phyloP scores from a whole-genome alignment of 75 land plant genomes.

The Pinus albicaulis region DNA sequence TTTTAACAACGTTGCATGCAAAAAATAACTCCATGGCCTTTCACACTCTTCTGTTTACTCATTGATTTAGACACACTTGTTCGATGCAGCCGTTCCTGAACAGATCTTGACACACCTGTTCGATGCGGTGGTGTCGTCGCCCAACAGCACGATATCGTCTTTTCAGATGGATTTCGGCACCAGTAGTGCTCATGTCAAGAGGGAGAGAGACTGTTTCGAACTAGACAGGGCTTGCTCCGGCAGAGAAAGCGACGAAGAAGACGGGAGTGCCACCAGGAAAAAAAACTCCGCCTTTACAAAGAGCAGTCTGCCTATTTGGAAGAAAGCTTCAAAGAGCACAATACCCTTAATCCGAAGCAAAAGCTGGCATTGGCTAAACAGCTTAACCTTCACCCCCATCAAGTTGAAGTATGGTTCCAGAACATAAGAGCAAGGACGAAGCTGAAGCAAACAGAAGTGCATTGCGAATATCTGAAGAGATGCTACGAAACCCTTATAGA shows the following conservation, averaged over 20 bases:
- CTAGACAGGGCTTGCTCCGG: conserved; percentile 22
- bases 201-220: conserved; percentile 20
- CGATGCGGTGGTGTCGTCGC: conserved; percentile 39
- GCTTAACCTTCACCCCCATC: conserved; percentile 80
- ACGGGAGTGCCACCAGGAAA: conserved; percentile 64
- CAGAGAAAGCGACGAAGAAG: conserved; percentile 73
- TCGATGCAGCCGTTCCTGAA: too few relatives aligned
- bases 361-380: conserved; percentile 90
- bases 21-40: too few relatives aligned
- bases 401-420: conserved; percentile 99
- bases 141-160: conserved; percentile 47
- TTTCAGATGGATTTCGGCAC: conserved; percentile 40
- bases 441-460: conserved; percentile 91
- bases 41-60: too few relatives aligned
- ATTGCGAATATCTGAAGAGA: conserved; percentile 81
- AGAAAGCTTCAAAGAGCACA: conserved; percentile 88
- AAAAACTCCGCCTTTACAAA: conserved; percentile 84
- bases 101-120: too few relatives aligned
- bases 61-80: too few relatives aligned
- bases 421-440: conserved; percentile 93
- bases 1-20: too few relatives aligned
- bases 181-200: neutral
- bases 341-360: conserved; percentile 91
- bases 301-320: conserved; percentile 91
- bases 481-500: conserved; percentile 82